A percentile compares a stretch with the other conserved stretches of the same genome.
phyloP scores from a whole-genome alignment of 176 grass and related monocot species.

The Phragmites australis region DNA sequence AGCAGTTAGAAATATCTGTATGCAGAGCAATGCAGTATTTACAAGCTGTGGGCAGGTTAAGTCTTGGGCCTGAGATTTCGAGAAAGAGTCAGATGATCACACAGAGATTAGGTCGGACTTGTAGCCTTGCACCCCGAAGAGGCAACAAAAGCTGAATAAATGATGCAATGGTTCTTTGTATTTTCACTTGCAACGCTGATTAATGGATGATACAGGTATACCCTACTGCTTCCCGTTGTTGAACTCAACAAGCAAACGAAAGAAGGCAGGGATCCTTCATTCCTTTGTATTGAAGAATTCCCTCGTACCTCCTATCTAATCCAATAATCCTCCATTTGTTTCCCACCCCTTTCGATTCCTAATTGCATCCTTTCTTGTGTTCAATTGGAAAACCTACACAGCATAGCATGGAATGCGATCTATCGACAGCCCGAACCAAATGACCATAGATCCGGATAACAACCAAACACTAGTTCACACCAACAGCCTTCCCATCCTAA shows the following conservation, averaged over 20 bases:
- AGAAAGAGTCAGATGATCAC: background rate
- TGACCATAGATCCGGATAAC: background rate
- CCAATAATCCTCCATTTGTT: background rate
- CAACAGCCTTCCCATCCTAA: background rate
- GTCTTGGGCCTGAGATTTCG: background rate
- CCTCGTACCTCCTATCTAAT: background rate
- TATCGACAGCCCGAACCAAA: too few relatives aligned
- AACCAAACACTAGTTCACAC: background rate
- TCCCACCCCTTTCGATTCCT: background rate
- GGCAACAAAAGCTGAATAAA: background rate
- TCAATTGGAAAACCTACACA: background rate
- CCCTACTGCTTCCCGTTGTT: too few relatives aligned
- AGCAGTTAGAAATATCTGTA: background rate
- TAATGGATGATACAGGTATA: background rate
- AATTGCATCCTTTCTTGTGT: background rate
- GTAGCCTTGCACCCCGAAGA: too few relatives aligned
- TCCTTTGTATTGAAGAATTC: background rate
- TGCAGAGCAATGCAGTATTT: too few relatives aligned
- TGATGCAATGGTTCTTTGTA: background rate
- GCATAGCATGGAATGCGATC: background rate
- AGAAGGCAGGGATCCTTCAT: background rate
- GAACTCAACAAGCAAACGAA: background rate
- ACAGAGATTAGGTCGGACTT: too few relatives aligned
- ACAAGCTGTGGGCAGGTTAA: background rate
- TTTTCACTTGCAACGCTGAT: background rate